These are phyloP conservation scores for Amanita fuliginea DNA, from an alignment of 768 basidiomycete genomes.

Conservation along the genomic window DNA sequence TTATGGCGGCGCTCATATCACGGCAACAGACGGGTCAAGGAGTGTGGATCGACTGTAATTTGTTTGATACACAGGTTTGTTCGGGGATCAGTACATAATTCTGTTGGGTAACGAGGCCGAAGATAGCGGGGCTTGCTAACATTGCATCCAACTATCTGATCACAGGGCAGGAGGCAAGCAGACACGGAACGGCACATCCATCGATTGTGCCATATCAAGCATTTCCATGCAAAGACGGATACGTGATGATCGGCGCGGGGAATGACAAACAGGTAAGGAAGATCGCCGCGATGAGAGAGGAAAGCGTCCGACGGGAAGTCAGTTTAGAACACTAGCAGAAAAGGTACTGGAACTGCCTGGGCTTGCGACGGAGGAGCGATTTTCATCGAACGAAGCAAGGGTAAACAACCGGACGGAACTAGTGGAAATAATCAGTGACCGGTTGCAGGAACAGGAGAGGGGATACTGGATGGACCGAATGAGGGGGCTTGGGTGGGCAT, in stretches of 20 bases:
- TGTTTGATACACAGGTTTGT: conserved; percentile 77
- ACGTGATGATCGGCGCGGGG: conserved; percentile 89
- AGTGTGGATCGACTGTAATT: conserved; percentile 84
- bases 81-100: neutral
- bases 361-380: conserved; percentile 50
- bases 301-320: neutral
- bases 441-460: conserved; percentile 43
- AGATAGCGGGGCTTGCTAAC: conserved; percentile 88
- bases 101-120: neutral
- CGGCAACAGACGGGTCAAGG: conserved; percentile 79
- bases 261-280: conserved; percentile 71
- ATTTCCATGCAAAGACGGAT: conserved; percentile 80
- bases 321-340: conserved; percentile 65
- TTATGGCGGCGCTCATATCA: conserved; percentile 82
- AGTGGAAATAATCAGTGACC: conserved; percentile 52
- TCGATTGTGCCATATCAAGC: conserved; percentile 92
- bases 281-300: neutral
- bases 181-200: conserved; percentile 91
- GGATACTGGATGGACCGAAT: conserved; percentile 70
- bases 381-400: conserved; percentile 62
- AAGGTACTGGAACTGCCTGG: conserved; percentile 52
- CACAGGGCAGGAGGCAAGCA: conserved; percentile 66
- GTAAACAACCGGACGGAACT: conserved; percentile 69
- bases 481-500: conserved; percentile 66
- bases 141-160: conserved; percentile 92